Base-by-base conservation (phyloP, 208 protist genomes). In the Phytomonas sp. region DNA sequence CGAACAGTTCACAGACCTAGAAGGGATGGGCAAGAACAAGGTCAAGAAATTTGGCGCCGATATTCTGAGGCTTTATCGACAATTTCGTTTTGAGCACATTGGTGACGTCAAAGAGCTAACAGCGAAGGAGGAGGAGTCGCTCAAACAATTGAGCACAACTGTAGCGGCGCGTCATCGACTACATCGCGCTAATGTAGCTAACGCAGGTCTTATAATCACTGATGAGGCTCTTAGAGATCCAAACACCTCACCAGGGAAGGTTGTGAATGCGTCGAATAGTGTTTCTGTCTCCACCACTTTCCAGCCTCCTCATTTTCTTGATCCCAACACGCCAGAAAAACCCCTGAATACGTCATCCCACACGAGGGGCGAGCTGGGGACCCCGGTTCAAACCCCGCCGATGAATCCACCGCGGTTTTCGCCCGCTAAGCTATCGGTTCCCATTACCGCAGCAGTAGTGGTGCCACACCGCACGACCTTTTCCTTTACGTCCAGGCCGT, bases 21-120 rank as follows among this genome's bases (percentile, higher is more conserved):
- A 93, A 70, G 90, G 90, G 0, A 80, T 95, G 75, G 90, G 87
- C 7, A 93, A 92, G 82, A 90, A 89, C 78, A 95, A 95, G 77
- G 84, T 93, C 65, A 81, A 82, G 69, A 91, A 91, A 73, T 95
- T 91, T 71, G 90, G 90, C 30, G 83, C 74, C 4, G 82, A 91
- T 29, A 90, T 95, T 40, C 71, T 95, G 16, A 70, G 77, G 0
- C 76, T 91, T 2, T 95, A 95, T 73, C 83, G 90, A 29, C 67
- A 82, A 60, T 93, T 95, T 63, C 87, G 90, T 32, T 81, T 80
- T 70, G 66, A 87, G 29, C 78, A 90, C 77, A 90, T 95, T 72
- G 90, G 90, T 37, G 90, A 95, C 49, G 87, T 93, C 14, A 75
- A 73, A 30, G 83, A 89, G 80, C 78, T 95, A 11, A 80, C 79